These are phyloP conservation scores for Phaseolus coccineus DNA, from an alignment of 331 rosid species.

Conservation along the genomic window DNA sequence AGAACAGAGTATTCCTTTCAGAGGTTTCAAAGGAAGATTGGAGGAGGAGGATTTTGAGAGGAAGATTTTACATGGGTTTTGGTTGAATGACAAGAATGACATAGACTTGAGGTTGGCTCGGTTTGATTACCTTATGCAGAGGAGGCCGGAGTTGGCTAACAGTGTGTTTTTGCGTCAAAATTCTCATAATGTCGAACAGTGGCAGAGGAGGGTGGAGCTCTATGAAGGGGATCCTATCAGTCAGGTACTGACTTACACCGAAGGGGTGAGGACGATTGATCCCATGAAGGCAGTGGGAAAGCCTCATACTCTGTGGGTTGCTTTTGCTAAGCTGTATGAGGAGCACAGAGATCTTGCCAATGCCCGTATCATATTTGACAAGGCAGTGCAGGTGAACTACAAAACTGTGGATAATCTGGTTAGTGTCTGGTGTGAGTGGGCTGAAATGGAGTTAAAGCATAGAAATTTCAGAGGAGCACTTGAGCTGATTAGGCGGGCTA, in stretches of 20 bases:
- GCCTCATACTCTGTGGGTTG: constrained; percentile 95
- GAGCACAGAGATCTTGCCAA: constrained; percentile 76
- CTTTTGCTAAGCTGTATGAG: constrained; percentile 89
- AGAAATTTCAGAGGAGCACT: constrained; percentile 79
- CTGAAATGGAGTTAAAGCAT: constrained; percentile 84
- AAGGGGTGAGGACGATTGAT: constrained; percentile 90
- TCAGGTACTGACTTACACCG: constrained; percentile 94
- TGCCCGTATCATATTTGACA: constrained; percentile 90
- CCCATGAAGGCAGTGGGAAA: constrained; percentile 95
- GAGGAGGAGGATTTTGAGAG: constrained; percentile 61
- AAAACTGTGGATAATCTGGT: constrained; percentile 87
- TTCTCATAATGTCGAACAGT: constrained; percentile 94
- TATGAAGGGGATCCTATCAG: constrained; percentile 88
- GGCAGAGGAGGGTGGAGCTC: constrained; percentile 95
- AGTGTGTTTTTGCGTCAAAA: constrained; percentile 91
- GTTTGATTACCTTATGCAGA: constrained; percentile 83
- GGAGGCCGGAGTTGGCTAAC: constrained; percentile 92
- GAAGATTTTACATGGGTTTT: constrained; percentile 71
- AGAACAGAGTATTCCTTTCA: constrained; percentile 63
- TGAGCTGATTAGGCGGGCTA: constrained; percentile 88
- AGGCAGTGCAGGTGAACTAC: constrained; percentile 91
- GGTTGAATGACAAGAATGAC: constrained; percentile 84
- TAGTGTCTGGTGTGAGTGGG: constrained; percentile 97
- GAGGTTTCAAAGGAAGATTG: constrained; percentile 32
- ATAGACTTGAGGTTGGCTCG: constrained; percentile 82